Percentiles rank a stretch among this genome's conserved stretches.
phyloP scores from a whole-genome alignment of 176 grass and related monocot species.

The Melocanna baccifera region DNA sequence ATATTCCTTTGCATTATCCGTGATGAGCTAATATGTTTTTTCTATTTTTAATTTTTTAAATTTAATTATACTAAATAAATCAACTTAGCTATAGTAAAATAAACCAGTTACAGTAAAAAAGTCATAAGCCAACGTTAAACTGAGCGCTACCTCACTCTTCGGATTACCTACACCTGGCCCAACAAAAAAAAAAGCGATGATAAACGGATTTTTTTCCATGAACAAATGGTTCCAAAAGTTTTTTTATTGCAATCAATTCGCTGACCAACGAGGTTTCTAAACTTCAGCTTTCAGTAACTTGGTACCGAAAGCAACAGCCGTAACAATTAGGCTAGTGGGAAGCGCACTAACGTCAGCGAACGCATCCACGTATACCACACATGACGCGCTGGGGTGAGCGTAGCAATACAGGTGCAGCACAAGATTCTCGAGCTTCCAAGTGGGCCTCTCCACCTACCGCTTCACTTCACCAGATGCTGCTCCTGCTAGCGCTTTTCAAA shows the following conservation, averaged over 20 bases:
- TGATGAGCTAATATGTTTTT: no score
- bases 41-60: no score
- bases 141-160: no score
- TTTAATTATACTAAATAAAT: no score
- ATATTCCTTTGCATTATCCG: no score
- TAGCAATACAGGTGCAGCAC: background rate
- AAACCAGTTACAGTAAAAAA: no score
- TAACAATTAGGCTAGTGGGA: background rate
- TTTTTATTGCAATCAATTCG: background rate
- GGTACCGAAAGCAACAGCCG: background rate
- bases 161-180: background rate
- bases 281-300: background rate
- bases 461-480: background rate
- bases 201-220: background rate
- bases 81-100: no score
- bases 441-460: background rate
- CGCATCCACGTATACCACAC: background rate
- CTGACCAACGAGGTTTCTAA: background rate
- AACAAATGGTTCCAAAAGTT: background rate
- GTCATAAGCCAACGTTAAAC: no score
- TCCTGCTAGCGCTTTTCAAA: background rate
- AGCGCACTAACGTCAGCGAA: background rate
- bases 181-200: background rate
- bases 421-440: background rate
- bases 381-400: background rate